Evolutionary conservation across 768 basidiomycete genomes (phyloP), one percentile per base, ranked within the genome.

Genomic region (Kwoniella botswanensis): DNA sequence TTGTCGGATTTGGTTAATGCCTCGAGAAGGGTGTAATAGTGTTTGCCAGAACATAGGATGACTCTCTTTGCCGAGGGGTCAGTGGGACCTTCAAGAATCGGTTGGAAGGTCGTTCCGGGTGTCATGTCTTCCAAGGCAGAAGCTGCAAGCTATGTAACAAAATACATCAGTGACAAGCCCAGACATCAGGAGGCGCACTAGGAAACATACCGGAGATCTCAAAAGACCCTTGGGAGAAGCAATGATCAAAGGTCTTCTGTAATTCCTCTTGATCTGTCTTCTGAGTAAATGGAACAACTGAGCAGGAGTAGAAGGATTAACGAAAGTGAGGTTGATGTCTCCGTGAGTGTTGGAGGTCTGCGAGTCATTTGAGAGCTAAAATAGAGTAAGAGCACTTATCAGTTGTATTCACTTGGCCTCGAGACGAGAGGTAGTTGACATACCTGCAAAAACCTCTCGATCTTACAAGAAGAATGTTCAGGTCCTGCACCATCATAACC

Each of bases 281-380:
- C 94, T 86, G n/a, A 97, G 86, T 1, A 96, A 86, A 81, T 97
- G 94, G 88, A 96, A 97, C 75, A 94, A 93, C 68, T 96, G 93
- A 0, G 92, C 92, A 0, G 94, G 88, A 0, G 94, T 95, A 0
- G 93, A 94, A 0, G 93, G 93, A 84, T 90, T 94, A 3, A 88
- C 88, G 41, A 95, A 88, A 60, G 91, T 90, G 87, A 95, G 91
- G 80, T 96, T 96, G 70, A 94, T 86, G 73, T 91, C 91, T 79
- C 73, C 43, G 15, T 59, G 61, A 11, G 46, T 57, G 79, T 74
- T 65, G 9, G 81, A 68, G 70, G 88, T 50, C 10, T 89, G 1
- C 86, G 85, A 17, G 75, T 93, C 93, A 74, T 94, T 90, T 2
- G 92, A 90, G 29, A 96, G 87, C 91, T 94, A 61, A 12, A 50